phyloP scores from a whole-genome alignment of 169 alveolate genomes.

The Eimeria sp. region DNA sequence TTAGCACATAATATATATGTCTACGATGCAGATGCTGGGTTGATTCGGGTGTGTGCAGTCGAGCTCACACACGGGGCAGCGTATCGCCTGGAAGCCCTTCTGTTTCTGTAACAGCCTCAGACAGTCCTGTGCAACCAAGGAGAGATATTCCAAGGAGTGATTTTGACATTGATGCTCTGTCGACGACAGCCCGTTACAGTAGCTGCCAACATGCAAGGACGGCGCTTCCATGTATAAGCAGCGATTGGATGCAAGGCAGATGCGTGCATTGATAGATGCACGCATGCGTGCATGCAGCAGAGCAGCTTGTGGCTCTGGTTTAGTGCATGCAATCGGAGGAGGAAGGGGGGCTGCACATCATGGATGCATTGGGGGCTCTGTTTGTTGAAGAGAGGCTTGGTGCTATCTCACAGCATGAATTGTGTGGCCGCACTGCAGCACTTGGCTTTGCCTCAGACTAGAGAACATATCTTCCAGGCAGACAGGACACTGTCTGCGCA shows the following conservation, averaged over 20 bases:
- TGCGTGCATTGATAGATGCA: background rate
- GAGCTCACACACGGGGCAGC: constrained; percentile 57
- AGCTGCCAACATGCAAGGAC: too few relatives aligned
- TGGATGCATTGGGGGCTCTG: too few relatives aligned
- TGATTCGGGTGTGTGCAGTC: too few relatives aligned
- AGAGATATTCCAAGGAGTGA: background rate
- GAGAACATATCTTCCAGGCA: constrained; percentile 86
- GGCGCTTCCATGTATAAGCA: too few relatives aligned
- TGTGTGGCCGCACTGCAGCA: constrained; percentile 85
- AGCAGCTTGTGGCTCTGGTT: constrained; percentile 75
- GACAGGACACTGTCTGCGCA: constrained; percentile 86
- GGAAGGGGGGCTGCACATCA: too few relatives aligned
- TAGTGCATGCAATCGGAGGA: too few relatives aligned
- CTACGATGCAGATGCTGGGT: too few relatives aligned
- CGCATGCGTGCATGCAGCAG: constrained; percentile 55
- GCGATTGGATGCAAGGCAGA: background rate
- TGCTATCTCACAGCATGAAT: too few relatives aligned
- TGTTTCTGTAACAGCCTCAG: constrained; percentile 35
- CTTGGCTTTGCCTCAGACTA: constrained; percentile 83
- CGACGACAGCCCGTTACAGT: too few relatives aligned
- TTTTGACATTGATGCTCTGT: too few relatives aligned
- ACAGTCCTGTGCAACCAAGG: background rate
- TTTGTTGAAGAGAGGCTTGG: too few relatives aligned
- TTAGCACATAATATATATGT: too few relatives aligned
- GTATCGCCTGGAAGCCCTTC: constrained; percentile 34